Evolutionary conservation across 75 land plant genomes (phyloP).

Genomic region (Pinus tabuliformis): DNA sequence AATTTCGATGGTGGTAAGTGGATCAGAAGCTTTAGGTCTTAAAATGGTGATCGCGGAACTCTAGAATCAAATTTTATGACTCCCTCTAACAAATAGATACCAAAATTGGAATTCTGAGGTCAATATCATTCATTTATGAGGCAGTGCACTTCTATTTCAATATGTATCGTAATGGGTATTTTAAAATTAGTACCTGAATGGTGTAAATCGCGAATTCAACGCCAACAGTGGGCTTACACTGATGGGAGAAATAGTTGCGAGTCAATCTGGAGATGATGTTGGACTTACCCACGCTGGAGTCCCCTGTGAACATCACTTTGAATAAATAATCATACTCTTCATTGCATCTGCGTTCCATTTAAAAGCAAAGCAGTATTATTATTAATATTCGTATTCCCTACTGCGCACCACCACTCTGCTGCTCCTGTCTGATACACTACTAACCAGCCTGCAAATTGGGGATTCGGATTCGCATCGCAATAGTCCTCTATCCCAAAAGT

Average conservation of each 20-base stretch:
- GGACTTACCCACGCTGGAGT: slow-evolving; percentile 9
- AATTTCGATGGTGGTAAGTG: too few relatives aligned
- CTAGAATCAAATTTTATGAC: too few relatives aligned
- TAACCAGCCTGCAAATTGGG: neutral
- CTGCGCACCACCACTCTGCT: neutral
- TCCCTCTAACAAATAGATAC: too few relatives aligned
- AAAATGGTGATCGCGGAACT: too few relatives aligned
- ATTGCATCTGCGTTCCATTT: too few relatives aligned
- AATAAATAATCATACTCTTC: slow-evolving; percentile 4
- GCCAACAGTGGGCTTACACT: slow-evolving; percentile 9
- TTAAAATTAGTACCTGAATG: slow-evolving; percentile 1
- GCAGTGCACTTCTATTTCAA: too few relatives aligned
- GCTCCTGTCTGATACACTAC: neutral
- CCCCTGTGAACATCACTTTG: slow-evolving; percentile 10
- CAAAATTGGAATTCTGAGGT: too few relatives aligned
- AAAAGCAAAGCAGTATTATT: too few relatives aligned
- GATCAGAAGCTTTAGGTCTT: too few relatives aligned
- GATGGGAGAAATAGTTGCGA: slow-evolving; percentile 7
- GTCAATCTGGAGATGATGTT: slow-evolving; percentile 12
- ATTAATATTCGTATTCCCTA: too few relatives aligned
- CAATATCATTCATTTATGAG: too few relatives aligned
- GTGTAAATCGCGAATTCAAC: slow-evolving; percentile 7
- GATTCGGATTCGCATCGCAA: neutral
- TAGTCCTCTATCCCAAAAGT: neutral
- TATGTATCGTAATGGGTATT: neutral